These are phyloP conservation scores for Zelonia costaricensis DNA, from an alignment of 208 protist species.

Conservation along the genomic window DNA sequence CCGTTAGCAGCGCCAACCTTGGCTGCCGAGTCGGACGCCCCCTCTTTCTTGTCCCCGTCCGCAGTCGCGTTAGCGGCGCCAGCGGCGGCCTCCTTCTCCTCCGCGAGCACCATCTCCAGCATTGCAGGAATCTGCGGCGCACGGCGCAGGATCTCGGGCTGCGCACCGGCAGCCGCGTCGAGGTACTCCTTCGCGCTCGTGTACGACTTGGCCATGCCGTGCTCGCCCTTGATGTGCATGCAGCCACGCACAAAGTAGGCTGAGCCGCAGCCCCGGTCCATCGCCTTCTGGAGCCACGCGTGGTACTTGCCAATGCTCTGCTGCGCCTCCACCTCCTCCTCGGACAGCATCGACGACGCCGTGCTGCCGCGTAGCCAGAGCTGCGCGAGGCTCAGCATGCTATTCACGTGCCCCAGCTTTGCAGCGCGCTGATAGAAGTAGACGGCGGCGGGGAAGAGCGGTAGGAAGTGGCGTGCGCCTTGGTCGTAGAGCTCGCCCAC, in stretches of 20 bases:
- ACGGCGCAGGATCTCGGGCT: conserved; percentile 72
- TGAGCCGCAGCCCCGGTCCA: conserved; percentile 83
- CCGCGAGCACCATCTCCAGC: conserved; percentile 66
- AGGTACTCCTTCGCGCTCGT: conserved; percentile 74
- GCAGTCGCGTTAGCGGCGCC: no score
- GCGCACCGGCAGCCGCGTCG: conserved; percentile 49
- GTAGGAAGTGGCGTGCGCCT: conserved; percentile 82
- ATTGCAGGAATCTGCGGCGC: conserved; percentile 58
- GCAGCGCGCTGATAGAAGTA: conserved; percentile 92
- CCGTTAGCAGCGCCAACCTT: not conserved
- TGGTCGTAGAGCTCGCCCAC: conserved; percentile 86
- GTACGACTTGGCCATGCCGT: conserved; percentile 76
- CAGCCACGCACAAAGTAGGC: conserved; percentile 88
- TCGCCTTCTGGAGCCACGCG: conserved; percentile 81
- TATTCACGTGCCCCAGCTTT: conserved; percentile 70
- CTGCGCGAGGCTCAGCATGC: conserved; percentile 86
- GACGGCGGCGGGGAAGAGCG: conserved; percentile 83
- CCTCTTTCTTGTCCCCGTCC: no score
- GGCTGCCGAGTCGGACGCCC: not conserved
- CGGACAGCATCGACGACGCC: conserved; percentile 68
- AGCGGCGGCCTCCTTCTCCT: conserved; percentile 39
- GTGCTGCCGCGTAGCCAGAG: conserved; percentile 80
- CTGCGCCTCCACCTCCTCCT: conserved; percentile 61
- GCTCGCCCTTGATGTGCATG: conserved; percentile 86
- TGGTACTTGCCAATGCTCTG: conserved; percentile 77